Evolutionary conservation across 768 basidiomycete genomes (phyloP), one percentile per base, ranked within the genome.

Genomic region (Suillus cothurnatus): DNA sequence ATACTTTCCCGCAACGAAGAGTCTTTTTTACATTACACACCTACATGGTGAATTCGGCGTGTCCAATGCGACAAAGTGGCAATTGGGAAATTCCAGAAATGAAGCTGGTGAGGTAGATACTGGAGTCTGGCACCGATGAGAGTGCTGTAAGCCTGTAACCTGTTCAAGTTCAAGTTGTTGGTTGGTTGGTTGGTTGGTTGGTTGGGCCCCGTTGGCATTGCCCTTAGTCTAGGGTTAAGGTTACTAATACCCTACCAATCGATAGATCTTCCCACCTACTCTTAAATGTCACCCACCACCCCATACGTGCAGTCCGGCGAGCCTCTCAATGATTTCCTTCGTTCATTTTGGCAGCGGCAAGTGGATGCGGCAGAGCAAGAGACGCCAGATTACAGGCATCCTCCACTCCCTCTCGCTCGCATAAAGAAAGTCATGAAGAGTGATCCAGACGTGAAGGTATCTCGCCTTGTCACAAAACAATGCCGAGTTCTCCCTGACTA

Each of bases 361-460:
- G 86, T 95, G 65, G 89, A 93, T 74, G 82, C 86, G 7, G 93
- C 94, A 0, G 95, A 97, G 75, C 86, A 89, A 70, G 95, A 95
- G 72, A 92, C 88, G 0, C 92, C 92, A 31, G 95, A 96, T 77
- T 93, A 92, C 69, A 82, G 91, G 61, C 93, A 95, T 72, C 93
- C 93, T 2, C 89, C 93, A 7, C 81, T 99, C 14, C 97, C 97
- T 4, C 81, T 99, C 36, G 97, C 97, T 21, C 82, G 97, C 74
- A 97, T 99, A 72, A 99, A 98, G 84, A 99, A 98, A 77, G 97
- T 98, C 64, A 97, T 98, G 94, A 98, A 99, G 84, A 96, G 92
- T 76, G 95, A 95, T 80, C 93, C 94, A 4, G 94, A 96, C 71
- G 94, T 98, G 68, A 95, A 95, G 86, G 95, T 97, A 74, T 73